Evolutionary conservation across 139 green algal genomes (phyloP), one percentile per base, ranked within the genome.

Genomic region (Microglena sp.): DNA sequence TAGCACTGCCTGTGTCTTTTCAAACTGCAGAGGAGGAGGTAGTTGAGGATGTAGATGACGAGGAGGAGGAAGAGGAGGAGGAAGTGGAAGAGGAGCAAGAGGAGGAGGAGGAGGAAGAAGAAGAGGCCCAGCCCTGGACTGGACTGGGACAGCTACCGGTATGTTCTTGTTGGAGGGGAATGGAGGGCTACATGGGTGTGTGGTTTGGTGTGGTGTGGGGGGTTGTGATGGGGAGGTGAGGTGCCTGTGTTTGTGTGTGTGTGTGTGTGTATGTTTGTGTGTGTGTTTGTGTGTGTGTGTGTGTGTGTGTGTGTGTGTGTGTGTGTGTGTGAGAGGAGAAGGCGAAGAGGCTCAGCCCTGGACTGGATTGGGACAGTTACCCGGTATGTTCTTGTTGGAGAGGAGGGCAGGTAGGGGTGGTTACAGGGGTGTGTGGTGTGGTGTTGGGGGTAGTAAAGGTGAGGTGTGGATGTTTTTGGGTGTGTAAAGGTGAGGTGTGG

Each of bases 141-240:
- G 64, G 66, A 21, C 67, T 84, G 0, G 7, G 11, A 0, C 60
- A 46, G 7, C 44, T 83, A 27, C 72, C 72, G 36, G 76, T 79
- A 58, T 40, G 71, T 36, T 54, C 7, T 21, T 60, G 31, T 45
- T 26, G 55, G 53, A 40, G 7, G 24, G 18, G 31, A 31, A 45
- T 60, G 33, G 18, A 2, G 4, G 27, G 26, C 2, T 7, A 22
- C n/a, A 45, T 30, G 4, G 28, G 43, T 40, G 8, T 26, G 3
- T 32, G 22, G 54, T 2, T 18, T 31, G 29, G 29, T 50, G 1
- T 63, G 7, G 24, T 8, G 18, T 44, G n/a, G n/a, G n/a, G n/a
- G n/a, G n/a, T n/a, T n/a, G n/a, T n/a, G n/a, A n/a, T n/a, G n/a
- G n/a, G n/a, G n/a, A n/a, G n/a, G n/a, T n/a, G n/a, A n/a, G n/a